phyloP scores from a whole-genome alignment of 768 basidiomycete genomes.

The Holtermanniella nyarrowii region DNA sequence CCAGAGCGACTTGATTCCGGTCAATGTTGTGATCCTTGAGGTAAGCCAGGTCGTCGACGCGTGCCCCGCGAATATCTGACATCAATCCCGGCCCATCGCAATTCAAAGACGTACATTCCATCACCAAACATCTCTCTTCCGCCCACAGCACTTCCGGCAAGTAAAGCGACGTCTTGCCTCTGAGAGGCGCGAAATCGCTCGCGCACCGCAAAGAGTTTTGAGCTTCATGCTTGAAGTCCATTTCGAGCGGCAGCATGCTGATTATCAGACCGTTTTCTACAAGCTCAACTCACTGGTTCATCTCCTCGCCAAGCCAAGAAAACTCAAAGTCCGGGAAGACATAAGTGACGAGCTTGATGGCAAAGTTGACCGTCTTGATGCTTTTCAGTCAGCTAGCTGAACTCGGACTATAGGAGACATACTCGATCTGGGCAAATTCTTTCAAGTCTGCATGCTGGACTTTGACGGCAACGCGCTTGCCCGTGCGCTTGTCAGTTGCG shows the following conservation, averaged over 20 bases:
- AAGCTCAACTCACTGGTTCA: conserved; percentile 47
- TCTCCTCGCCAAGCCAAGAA: conserved; percentile 86
- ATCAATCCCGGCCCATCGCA: not conserved
- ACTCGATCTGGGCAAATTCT: conserved; percentile 86
- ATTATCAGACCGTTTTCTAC: not conserved
- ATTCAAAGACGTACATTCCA: conserved; percentile 56
- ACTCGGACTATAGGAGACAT: conserved; percentile 45
- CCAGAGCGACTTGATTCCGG: conserved; percentile 82
- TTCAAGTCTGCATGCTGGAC: conserved; percentile 82
- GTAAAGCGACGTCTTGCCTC: conserved; percentile 62
- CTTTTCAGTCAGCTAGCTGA: conserved; percentile 3
- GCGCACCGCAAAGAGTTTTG: conserved; percentile 63
- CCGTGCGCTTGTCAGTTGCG: conserved; percentile 60
- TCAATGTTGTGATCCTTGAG: conserved; percentile 74
- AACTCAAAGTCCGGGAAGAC: conserved; percentile 96
- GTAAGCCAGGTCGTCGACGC: conserved; percentile 79
- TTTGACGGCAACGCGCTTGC: conserved; percentile 65
- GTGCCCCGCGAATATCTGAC: conserved; percentile 53
- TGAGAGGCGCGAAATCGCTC: conserved; percentile 59
- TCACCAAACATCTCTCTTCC: conserved; percentile 73
- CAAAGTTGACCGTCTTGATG: conserved; percentile 42
- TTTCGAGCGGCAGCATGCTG: conserved; percentile 59
- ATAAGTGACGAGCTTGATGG: conserved; percentile 71
- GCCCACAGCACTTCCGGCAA: conserved; percentile 69
- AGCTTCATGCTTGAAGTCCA: conserved; percentile 90